phyloP scores from a whole-genome alignment of 1,284 basidiomycete species.

The Lignosus rhinocerotis region DNA sequence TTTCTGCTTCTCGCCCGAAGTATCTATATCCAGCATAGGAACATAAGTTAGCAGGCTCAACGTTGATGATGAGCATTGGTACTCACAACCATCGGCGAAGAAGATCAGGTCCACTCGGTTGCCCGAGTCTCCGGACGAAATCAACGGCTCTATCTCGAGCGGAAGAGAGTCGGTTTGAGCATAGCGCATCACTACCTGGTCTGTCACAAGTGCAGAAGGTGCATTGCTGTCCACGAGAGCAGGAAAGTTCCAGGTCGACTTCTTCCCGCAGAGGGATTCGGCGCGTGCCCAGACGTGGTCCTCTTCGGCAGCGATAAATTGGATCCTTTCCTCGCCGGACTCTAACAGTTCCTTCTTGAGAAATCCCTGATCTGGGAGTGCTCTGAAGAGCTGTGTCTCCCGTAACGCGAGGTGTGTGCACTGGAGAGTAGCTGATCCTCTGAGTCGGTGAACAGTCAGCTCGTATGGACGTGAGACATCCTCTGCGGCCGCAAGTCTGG shows the following conservation, averaged over 20 bases:
- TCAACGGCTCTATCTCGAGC: constrained; percentile 58
- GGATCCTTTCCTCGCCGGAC: constrained; percentile 23
- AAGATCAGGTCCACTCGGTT: constrained; percentile 80
- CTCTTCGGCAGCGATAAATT: constrained; percentile 21
- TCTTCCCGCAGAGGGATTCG: constrained; percentile 20
- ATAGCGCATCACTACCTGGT: constrained; percentile 2
- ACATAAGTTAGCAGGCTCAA: neutral
- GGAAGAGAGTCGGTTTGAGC: constrained; percentile 34
- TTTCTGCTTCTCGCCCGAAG: constrained; percentile 56
- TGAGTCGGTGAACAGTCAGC: constrained; percentile 24
- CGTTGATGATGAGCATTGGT: neutral
- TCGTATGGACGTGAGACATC: constrained; percentile 21
- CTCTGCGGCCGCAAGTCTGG: neutral
- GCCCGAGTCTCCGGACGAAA: constrained; percentile 57
- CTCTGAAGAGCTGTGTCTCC: constrained; percentile 23
- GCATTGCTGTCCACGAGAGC: constrained; percentile 1
- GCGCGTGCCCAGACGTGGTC: constrained; percentile 24
- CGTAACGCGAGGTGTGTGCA: constrained; percentile 24
- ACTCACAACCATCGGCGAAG: constrained; percentile 83
- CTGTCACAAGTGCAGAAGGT: neutral
- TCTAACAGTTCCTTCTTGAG: neutral
- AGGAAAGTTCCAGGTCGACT: constrained; percentile 19
- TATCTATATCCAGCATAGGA: constrained; percentile 45
- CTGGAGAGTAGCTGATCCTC: neutral
- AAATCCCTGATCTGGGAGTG: constrained; percentile 15